Evolutionary conservation across 1,139 yeast species (phyloP), one percentile per base, ranked within the genome.

Genomic region (Geotrichum fermentans): DNA sequence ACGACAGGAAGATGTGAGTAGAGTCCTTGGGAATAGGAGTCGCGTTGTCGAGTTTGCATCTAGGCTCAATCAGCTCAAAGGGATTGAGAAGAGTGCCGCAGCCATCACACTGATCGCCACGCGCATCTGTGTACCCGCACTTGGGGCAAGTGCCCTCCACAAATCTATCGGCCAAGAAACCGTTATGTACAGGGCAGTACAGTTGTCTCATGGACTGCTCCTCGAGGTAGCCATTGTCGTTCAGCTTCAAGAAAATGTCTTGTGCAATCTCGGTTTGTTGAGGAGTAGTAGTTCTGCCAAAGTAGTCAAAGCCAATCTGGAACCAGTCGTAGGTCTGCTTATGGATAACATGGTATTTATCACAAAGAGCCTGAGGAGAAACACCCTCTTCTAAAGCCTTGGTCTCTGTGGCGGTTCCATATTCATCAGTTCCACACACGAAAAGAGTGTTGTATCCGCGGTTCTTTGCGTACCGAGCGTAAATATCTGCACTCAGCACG

Each of bases 361-460:
- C 88, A 74, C 97, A 92, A 60, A 92, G 74, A 63, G 88, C 82
- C 60, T 79, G 73, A 43, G 99, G 98, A 4, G 95, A 77, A 54
- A 87, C 83, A 40, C 84, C 82, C 63, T 92, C 97, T 68, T 92
- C 98, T 52, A 92, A 73, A 10, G 98, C 98, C 70, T 92, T 92
- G 33, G 98, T 94, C 69, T 92, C 99, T 22, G 98, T 92, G 45
- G 99, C 99, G 54, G 99, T 92, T 66, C 99, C 99, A 66, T 92
- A 94, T 70, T 92, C 99, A 66, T 92, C 99, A 34, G 98, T 94
- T 70, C 99, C 99, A 71, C 98, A 89, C 52, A 92, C 71, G 62
- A 73, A 92, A 55, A 92, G 72, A 20, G 96, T 75, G 65, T 90
- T 92, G 72, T 84, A 83, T 68, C 89, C 87, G 72, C 97, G 80